Base-by-base conservation (phyloP, 2,329 filamentous ascomycete genomes). In the Tolypocladium guangdongense region DNA sequence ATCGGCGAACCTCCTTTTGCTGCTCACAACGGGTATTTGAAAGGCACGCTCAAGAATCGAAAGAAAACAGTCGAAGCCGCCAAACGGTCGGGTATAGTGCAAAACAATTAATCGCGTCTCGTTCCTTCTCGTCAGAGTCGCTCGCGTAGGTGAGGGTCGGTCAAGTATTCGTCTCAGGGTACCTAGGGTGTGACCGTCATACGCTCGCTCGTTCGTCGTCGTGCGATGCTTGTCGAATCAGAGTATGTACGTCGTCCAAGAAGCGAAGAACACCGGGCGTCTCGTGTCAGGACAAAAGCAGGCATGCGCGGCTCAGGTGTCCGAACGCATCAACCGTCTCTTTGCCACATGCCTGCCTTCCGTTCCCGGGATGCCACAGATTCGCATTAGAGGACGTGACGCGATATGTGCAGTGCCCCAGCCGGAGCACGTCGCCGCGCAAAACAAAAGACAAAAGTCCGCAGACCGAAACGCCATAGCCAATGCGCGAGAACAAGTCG, bases 391-490 rank as follows among this genome's bases (percentile, higher is more conserved):
- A 37, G 47, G 46, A 49, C 20, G 32, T 37, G 47, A 37, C 33
- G 33, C 22, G 33, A 20, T 22, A 24, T 48, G 18, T 37, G 47
- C 35, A 24, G 20, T n/a, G 14, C 48, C 22, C 22, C 22, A 43
- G 22, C 20, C 10, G 37, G 22, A 35, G 10, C 4, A 16, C 8
- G 8, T 33, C 20, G 38, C 14, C 38, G 1, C 11, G 33, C 20
- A 24, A 33, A n/a, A 16, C 30, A 20, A 52, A 33, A 27, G 11
- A 24, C 47, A 33, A 36, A 36, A 36, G 46, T 49, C 56, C 52
- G 11, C 59, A 58, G 59, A 57, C 64, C 59, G 56, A 54, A 71
- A 73, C 68, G 66, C 71, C 71, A 52, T 63, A 66, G 63, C 66
- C 59, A 66, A 72, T 73, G 65, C 66, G 59, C 55, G 55, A 53